Evolutionary conservation across 23 red algal species (phyloP).

Genomic region (Gracilaria domingensis): DNA sequence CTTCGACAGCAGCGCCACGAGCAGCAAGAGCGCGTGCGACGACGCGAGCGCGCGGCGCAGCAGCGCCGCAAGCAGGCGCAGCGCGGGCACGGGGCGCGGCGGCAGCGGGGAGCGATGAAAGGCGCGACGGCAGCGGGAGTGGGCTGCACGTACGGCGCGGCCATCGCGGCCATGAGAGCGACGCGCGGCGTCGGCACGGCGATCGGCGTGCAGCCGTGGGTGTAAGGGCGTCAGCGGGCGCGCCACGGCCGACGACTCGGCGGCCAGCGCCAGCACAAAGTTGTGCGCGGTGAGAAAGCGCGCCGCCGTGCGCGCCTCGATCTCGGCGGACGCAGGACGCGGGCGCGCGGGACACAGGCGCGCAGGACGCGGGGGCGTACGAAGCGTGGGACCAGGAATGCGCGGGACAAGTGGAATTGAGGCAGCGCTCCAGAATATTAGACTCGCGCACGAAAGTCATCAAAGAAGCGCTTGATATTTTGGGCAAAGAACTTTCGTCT

Average conservation of each 20-base stretch:
- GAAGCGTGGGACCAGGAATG: constrained; percentile 17
- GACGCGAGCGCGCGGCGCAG: constrained; percentile 1
- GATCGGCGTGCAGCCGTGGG: constrained; percentile 24
- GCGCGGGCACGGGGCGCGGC: background rate
- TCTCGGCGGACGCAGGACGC: background rate
- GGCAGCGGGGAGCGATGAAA: background rate
- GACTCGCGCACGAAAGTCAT: constrained; percentile 84
- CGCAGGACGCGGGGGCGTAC: background rate
- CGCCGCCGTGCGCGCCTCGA: constrained; percentile 13
- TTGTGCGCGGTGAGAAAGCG: constrained; percentile 28
- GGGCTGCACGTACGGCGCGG: background rate
- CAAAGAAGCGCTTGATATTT: constrained; percentile 88
- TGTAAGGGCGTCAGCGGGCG: background rate
- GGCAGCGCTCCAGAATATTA: constrained; percentile 77
- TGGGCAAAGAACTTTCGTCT: constrained; percentile 88
- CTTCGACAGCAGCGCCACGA: background rate
- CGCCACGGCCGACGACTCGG: background rate
- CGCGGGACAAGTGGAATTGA: constrained; percentile 83
- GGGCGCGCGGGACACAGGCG: background rate
- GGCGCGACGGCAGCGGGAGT: background rate
- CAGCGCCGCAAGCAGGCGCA: background rate
- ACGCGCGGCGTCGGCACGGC: background rate
- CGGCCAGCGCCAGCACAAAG: constrained; percentile 14
- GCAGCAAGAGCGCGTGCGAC: background rate
- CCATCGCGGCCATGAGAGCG: background rate